Conservation (phyloP, 2,329 filamentous ascomycete species). For the Exophiala calicioides region DNA sequence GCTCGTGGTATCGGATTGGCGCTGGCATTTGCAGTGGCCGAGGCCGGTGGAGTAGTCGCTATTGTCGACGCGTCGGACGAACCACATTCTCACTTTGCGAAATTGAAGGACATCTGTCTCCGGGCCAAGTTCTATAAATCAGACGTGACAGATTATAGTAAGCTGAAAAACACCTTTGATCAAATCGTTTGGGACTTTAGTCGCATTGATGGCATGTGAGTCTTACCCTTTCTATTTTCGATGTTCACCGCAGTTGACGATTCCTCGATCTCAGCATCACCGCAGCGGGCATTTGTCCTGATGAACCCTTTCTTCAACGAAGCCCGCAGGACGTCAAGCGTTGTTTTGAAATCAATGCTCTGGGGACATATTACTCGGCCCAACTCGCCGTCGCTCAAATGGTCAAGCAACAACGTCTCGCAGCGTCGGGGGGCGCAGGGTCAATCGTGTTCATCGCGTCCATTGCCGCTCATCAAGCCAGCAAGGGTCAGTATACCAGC, state of each 20-base stretch:
- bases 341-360: constrained; percentile 33
- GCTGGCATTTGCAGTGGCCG: constrained; percentile 11
- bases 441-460: constrained; percentile 40
- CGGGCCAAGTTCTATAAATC: constrained; percentile 8
- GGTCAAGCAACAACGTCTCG: neutral
- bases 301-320: constrained; percentile 34
- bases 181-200: constrained; percentile 12
- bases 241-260: neutral
- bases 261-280: constrained; percentile 24
- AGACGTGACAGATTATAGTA: constrained; percentile 10
- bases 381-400: constrained; percentile 25
- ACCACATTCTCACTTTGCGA: constrained; percentile 12
- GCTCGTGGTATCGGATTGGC: constrained; percentile 22
- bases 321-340: constrained; percentile 37
- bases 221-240: neutral
- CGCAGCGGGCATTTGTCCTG: constrained; percentile 34
- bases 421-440: constrained; percentile 17
- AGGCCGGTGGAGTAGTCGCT: constrained; percentile 21
- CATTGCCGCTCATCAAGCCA: constrained; percentile 38
- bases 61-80: constrained; percentile 16
- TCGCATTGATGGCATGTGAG: constrained; percentile 15
- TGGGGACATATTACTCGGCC: constrained; percentile 32
- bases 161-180: constrained; percentile 6
- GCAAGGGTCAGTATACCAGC: constrained; percentile 36
- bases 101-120: constrained; percentile 5